Conservation (phyloP, 345 rosid species). For the Hevea brasiliensis region DNA sequence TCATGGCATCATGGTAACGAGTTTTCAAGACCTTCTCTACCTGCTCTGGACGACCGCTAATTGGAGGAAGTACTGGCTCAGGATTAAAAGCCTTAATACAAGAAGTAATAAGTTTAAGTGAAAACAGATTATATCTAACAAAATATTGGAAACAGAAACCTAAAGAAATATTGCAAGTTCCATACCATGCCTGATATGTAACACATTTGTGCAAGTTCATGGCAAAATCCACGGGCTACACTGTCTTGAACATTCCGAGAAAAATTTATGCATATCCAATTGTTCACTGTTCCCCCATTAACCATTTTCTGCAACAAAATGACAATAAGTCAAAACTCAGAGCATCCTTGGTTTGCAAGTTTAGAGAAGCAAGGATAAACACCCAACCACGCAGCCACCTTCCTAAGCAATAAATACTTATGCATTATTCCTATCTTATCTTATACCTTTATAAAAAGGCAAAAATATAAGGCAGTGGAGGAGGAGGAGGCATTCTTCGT, state of each 20-base stretch:
- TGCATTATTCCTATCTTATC: not conserved
- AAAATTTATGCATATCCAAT: slow-evolving; percentile 92
- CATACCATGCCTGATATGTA: slow-evolving; percentile 87
- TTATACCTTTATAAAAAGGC: not conserved
- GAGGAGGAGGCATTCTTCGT: not conserved
- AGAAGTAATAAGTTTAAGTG: slow-evolving; percentile 11
- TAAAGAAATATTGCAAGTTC: not conserved
- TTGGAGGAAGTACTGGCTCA: slow-evolving; percentile 69
- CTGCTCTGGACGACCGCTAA: slow-evolving; percentile 82
- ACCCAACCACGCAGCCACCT: not conserved
- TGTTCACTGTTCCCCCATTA: slow-evolving; percentile 86
- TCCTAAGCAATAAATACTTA: not conserved
- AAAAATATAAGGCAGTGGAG: no score
- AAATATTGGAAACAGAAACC: not conserved
- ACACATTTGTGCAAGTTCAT: slow-evolving; percentile 96
- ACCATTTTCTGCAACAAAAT: slow-evolving; percentile 84
- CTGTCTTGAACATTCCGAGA: slow-evolving; percentile 76
- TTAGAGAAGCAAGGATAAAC: not conserved
- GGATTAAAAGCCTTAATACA: slow-evolving; percentile 62
- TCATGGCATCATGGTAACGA: slow-evolving; percentile 80
- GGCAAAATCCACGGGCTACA: slow-evolving; percentile 73
- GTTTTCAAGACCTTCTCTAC: slow-evolving; percentile 81
- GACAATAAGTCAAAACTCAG: not conserved
- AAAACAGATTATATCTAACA: not conserved
- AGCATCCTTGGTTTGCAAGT: not conserved